Conservation (phyloP, 257 asterid species). For the Datura wrightii region DNA sequence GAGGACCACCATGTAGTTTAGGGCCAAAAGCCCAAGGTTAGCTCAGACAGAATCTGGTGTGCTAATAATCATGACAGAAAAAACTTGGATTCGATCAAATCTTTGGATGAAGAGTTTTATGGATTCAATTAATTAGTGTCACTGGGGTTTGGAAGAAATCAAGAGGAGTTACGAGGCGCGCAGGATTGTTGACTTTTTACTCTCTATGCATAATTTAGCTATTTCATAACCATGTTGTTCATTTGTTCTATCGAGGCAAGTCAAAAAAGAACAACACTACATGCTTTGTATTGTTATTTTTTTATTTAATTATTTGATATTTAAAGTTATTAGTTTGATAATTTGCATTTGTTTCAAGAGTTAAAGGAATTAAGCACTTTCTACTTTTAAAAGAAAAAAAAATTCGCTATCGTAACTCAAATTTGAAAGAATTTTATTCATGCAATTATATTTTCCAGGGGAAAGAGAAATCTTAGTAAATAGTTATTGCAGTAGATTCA, state of each 20-base stretch:
- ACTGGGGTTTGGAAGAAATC: neutral
- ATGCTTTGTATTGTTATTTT: neutral
- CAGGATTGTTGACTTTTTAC: conserved; percentile 24
- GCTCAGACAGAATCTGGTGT: neutral
- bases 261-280: neutral
- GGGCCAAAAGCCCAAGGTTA: neutral
- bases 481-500: neutral
- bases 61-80: neutral
- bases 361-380: too few species aligned
- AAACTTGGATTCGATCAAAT: neutral
- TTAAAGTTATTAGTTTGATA: too few species aligned
- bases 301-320: too few species aligned
- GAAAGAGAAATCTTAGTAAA: too few species aligned
- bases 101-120: neutral
- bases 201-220: neutral
- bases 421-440: too few species aligned
- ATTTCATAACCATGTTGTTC: neutral
- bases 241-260: neutral
- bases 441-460: too few species aligned
- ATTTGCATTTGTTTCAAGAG: too few species aligned
- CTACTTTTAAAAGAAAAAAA: too few species aligned
- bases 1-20: neutral
- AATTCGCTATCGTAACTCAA: too few species aligned
- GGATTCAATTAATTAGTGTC: neutral
- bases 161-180: conserved; percentile 28